Evolutionary conservation across 106 monocot genomes (phyloP).

Genomic region (Dioscorea alata): DNA sequence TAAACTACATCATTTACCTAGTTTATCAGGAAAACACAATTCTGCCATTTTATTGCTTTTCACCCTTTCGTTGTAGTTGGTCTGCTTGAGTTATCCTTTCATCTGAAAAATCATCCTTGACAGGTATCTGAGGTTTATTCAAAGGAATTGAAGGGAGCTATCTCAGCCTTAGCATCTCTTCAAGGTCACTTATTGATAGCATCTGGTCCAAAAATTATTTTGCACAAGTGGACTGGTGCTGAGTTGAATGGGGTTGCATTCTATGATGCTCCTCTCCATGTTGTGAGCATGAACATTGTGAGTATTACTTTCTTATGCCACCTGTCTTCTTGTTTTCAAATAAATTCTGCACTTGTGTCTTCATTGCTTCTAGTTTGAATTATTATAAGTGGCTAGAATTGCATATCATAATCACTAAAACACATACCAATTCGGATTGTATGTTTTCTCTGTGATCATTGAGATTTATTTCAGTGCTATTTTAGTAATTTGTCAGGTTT

Average conservation of each 20-base stretch:
- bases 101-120: not conserved
- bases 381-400: no score
- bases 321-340: constrained; percentile 1
- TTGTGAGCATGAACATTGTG: constrained; percentile 96
- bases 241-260: constrained; percentile 98
- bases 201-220: constrained; percentile 88
- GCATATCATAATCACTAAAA: no score
- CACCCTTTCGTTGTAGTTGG: not conserved
- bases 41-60: not conserved
- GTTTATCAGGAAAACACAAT: no score
- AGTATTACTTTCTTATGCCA: constrained; percentile 11
- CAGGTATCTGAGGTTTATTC: constrained; percentile 91
- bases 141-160: constrained; percentile 92
- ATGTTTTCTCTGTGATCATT: no score
- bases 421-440: no score
- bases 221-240: constrained; percentile 90
- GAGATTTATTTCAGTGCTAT: no score
- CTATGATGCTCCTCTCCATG: constrained; percentile 97
- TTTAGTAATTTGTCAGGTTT: no score
- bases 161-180: constrained; percentile 91
- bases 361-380: no score
- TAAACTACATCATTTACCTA: not conserved
- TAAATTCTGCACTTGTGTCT: no score
- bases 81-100: not conserved
- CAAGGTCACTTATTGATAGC: constrained; percentile 95